Evolutionary conservation across 208 protist genomes (phyloP).

Genomic region (Acanthamoeba sp.): DNA sequence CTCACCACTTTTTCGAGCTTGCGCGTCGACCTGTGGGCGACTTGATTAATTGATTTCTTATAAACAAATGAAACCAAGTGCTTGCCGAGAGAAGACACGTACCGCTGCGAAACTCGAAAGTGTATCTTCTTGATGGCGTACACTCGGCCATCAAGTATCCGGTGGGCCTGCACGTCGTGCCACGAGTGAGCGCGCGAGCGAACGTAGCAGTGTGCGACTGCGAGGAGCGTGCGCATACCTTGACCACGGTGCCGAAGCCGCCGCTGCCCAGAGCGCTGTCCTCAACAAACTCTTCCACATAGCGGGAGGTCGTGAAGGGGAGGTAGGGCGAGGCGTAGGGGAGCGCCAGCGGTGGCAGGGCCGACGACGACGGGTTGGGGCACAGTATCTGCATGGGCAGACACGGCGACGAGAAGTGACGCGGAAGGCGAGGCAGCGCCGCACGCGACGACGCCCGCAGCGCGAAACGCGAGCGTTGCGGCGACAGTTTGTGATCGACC

Average conservation of each 20-base stretch:
- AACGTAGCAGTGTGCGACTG: not conserved
- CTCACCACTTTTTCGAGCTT: slow-evolving; percentile 49
- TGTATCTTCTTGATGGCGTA: slow-evolving; percentile 67
- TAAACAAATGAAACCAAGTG: not conserved
- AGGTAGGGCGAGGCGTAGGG: slow-evolving; percentile 17
- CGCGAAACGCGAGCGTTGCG: not conserved
- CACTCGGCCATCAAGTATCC: not conserved
- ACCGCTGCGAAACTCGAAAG: slow-evolving; percentile 19
- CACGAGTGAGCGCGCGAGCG: not conserved
- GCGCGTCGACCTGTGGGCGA: not conserved
- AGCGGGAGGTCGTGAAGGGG: not conserved
- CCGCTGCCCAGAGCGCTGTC: slow-evolving; percentile 24
- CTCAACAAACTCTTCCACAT: slow-evolving; percentile 22
- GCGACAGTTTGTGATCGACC: not conserved
- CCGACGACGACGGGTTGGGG: slow-evolving; percentile 18
- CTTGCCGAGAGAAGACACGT: not conserved
- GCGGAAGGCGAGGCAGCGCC: not conserved
- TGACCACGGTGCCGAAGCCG: slow-evolving; percentile 4
- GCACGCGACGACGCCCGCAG: not conserved
- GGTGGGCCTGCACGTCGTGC: not conserved
- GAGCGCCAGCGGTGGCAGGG: slow-evolving; percentile 27
- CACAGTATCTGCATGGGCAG: slow-evolving; percentile 9
- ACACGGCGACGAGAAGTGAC: slow-evolving; percentile 8
- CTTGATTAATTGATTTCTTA: too few relatives aligned
- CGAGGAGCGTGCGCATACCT: not conserved